Evolutionary conservation across 805 yeast species (phyloP).

Genomic region (Pichia cabralensis): DNA sequence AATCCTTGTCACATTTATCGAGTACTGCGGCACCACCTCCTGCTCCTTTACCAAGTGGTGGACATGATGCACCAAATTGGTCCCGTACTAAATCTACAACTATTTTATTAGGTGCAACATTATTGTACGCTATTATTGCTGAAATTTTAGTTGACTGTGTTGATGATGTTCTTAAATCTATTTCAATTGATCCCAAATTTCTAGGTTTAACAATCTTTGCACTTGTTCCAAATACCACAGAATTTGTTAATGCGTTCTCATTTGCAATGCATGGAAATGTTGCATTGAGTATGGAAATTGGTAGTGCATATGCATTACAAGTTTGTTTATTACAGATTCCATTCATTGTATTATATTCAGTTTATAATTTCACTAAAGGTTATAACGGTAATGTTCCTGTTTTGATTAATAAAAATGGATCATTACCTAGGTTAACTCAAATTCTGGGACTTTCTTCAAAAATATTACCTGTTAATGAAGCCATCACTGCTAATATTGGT

Average conservation of each 20-base stretch:
- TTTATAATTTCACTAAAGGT: constrained; percentile 27
- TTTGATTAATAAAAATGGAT: constrained; percentile 1
- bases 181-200: constrained; percentile 83
- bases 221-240: constrained; percentile 93
- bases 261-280: constrained; percentile 95
- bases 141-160: constrained; percentile 90
- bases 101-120: constrained; percentile 73
- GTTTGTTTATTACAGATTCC: constrained; percentile 93
- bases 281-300: constrained; percentile 94
- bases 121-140: constrained; percentile 86
- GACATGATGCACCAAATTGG: constrained; percentile 98
- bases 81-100: constrained; percentile 73
- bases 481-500: background rate
- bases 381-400: background rate
- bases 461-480: no score
- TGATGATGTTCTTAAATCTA: constrained; percentile 69
- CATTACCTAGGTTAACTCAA: constrained; percentile 8
- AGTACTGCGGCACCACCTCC: background rate
- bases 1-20: background rate
- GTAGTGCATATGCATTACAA: constrained; percentile 93
- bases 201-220: constrained; percentile 93
- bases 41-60: constrained; percentile 35
- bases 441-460: constrained; percentile 3
- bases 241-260: constrained; percentile 91
- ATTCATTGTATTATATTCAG: constrained; percentile 70